A percentile compares a stretch with the other conserved stretches of the same genome.
Conservation (phyloP, 73 alveolate genomes). For the Paramecium octaurelia region DNA sequence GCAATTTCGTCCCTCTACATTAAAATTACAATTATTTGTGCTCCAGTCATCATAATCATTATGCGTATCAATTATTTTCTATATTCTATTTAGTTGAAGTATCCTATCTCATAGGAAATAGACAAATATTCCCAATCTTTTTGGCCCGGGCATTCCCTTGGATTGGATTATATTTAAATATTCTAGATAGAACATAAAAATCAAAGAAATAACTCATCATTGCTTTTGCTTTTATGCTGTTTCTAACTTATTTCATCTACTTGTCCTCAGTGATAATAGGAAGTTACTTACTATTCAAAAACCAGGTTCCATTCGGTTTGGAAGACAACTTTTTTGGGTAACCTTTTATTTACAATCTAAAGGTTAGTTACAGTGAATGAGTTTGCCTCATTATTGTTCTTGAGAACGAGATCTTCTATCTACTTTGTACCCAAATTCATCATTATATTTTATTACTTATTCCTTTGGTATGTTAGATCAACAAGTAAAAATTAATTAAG, state of each 20-base stretch:
- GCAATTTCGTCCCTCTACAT: conserved; percentile 52
- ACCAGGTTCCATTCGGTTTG: conserved; percentile 40
- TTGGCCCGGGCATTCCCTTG: conserved; percentile 55
- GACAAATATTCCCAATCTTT: conserved; percentile 9
- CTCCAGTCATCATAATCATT: conserved; percentile 49
- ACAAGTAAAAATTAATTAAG: not conserved
- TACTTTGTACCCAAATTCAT: conserved; percentile 43
- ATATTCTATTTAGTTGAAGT: not conserved
- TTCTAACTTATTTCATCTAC: conserved; percentile 38
- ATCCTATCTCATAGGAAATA: conserved; percentile 1
- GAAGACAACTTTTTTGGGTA: conserved; percentile 57
- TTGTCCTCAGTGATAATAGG: conserved; percentile 46
- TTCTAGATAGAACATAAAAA: not conserved
- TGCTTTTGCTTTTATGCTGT: conserved; percentile 42
- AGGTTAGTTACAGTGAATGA: conserved; percentile 44
- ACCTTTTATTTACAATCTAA: not conserved
- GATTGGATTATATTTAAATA: conserved; percentile 46
- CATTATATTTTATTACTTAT: not conserved
- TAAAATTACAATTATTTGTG: conserved; percentile 55
- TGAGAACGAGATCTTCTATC: conserved; percentile 42
- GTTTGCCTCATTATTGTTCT: conserved; percentile 30
- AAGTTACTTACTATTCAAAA: not conserved
- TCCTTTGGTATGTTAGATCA: conserved; percentile 7
- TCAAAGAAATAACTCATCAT: not conserved
- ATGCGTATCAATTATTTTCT: not conserved